Evolutionary conservation across 2,329 filamentous ascomycete genomes (phyloP).

Genomic region (Aulographum hederae): DNA sequence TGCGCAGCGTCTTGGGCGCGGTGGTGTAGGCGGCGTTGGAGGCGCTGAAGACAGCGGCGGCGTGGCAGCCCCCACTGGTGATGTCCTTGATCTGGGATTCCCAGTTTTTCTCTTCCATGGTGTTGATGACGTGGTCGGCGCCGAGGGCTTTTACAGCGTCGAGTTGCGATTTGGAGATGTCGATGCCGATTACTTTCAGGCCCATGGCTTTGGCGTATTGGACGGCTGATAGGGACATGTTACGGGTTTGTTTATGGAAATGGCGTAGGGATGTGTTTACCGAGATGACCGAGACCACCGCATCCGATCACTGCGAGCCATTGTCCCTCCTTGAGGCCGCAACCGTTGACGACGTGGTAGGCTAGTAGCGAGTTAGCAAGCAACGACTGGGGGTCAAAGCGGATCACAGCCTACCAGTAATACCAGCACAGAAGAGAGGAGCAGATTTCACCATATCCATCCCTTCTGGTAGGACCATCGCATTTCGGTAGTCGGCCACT

Average conservation of each 20-base stretch:
- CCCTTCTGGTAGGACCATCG: slow-evolving; percentile 19
- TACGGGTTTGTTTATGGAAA: too few species aligned
- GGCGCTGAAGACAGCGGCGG: slow-evolving; percentile 24
- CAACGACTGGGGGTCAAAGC: too few species aligned
- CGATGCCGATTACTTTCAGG: slow-evolving; percentile 23
- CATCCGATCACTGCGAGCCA: slow-evolving; percentile 26
- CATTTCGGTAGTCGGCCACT: slow-evolving; percentile 26
- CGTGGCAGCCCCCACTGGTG: slow-evolving; percentile 22
- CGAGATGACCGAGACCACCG: slow-evolving; percentile 28
- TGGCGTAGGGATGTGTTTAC: too few species aligned
- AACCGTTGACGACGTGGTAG: slow-evolving; percentile 14
- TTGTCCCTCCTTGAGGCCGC: slow-evolving; percentile 14
- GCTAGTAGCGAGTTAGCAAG: too few species aligned
- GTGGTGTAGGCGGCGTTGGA: slow-evolving; percentile 18
- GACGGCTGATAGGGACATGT: too few species aligned
- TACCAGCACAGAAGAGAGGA: slow-evolving; percentile 32
- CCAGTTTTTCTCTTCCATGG: slow-evolving; percentile 18
- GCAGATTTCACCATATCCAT: slow-evolving; percentile 16
- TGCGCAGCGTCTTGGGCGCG: slow-evolving; percentile 17
- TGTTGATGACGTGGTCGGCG: slow-evolving; percentile 25
- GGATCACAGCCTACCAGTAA: too few species aligned
- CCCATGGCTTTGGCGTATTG: slow-evolving; percentile 31
- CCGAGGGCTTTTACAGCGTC: slow-evolving; percentile 20
- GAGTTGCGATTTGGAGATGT: slow-evolving; percentile 25
- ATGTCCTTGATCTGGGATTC: slow-evolving; percentile 21